Evolutionary conservation across 345 rosid species (phyloP), one percentile per base, ranked within the genome.

Genomic region (Lepidium sativum): DNA sequence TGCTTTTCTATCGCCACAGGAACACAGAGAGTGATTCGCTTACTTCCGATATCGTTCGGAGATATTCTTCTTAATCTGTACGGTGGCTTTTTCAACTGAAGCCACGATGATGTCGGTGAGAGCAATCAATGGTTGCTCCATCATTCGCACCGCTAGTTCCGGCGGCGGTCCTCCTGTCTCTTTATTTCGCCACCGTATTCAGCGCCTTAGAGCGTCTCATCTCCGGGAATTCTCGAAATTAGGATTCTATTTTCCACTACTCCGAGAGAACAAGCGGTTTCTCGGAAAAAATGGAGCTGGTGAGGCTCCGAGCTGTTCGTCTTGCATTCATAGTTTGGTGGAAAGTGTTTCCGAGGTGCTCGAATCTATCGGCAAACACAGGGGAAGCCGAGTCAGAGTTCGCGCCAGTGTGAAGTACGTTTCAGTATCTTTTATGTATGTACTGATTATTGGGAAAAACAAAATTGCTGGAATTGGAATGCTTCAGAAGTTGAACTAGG

Each of bases 341-440:
- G 95, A 87, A 27, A 75, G 78, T 66, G 85, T 83, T 77, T 61
- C 82, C 73, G 84, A 85, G 60, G 94, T 80, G 80, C 81, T 86
- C 59, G 71, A 70, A 43, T 73, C 83, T 49, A 54, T 63, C 51
- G 78, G 63, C 64, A 67, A 56, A 56, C 81, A 87, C 23, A 80
- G 77, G 64, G 27, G 63, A 67, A 67, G 44, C 58, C 68, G 77
- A 45, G 13, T 51, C 41, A 56, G 74, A 51, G 84, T 78, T 69
- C 79, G 86, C 73, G 83, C 92, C 65, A 81, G 82, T 47, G 79
- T 85, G 50, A 89, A 84, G 96, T 92, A 77, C 33, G 78, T 53
- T 63, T 25, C 57, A n/a, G 6, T 52, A 32, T 25, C 42, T 50
- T 27, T 9, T 27, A 0, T 9, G 8, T 27, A 6, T 15, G 1